Base-by-base conservation (phyloP, 345 rosid genomes). In the Eutrema japonicum region DNA sequence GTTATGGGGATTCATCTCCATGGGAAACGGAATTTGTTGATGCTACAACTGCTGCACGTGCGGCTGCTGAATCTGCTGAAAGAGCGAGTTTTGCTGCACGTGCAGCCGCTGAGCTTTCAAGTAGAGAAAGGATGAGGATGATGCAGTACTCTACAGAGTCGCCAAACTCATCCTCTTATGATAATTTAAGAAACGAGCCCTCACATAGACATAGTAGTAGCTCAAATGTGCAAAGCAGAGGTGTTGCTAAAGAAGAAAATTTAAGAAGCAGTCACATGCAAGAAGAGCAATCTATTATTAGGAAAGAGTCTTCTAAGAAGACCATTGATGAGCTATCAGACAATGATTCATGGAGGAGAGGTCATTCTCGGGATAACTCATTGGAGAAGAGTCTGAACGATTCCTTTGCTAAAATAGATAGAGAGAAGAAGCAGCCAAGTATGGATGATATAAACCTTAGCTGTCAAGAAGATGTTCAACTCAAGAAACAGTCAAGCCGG, bases 61-160 rank as follows among this genome's bases (percentile, higher is more conserved):
- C 89, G 48, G 99, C 99, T 57, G 99, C 96, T 67, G 96, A 95
- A 79, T 87, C 99, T 77, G 99, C 97, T 33, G 99, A 95, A 82
- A 86, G 83, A 79, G 97, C 99, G 4, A 90, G 96, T 77, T 83
- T 89, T 82, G 99, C 99, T 80, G 97, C 99, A 32, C 82, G 89
- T 72, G 96, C 92, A 16, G 99, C 97, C 76, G 99, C 96, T 35
- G 88, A 92, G 73, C 92, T 95, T 76, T 87, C 97, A 48, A 86
- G 86, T 68, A 89, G 60, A 63, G 96, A 77, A 68, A 84, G 79
- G 79, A 42, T 64, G 51, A 70, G 11, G 66, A 11, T 53, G 37
- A 47, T 68, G 69, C 91, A 81, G 56, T 46, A 81, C 73, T 63
- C 87, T 10, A 46, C 82, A 45, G 88, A 80, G 47, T 72, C 85